Percentiles rank a stretch among this genome's conserved stretches.
Conservation (phyloP, 2,329 filamentous ascomycete genomes). For the Neofusicoccum umdonicola region DNA sequence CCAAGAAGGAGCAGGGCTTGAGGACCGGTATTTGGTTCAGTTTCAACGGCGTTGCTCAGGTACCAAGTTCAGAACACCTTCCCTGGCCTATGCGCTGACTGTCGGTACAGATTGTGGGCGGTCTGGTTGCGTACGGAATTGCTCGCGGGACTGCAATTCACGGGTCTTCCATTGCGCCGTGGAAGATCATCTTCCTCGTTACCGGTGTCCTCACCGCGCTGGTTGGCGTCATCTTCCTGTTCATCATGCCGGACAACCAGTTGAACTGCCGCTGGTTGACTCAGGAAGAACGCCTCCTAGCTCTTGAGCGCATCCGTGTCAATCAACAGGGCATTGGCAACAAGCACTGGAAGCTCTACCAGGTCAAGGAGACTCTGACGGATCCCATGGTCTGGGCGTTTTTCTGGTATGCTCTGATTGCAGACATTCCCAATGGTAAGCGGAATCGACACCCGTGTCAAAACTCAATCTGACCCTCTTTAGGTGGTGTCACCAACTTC, state of each 20-base stretch:
- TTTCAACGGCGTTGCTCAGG: conserved; percentile 61
- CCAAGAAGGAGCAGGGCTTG: conserved; percentile 64
- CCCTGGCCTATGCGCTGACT: background rate
- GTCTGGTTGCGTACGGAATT: conserved; percentile 63
- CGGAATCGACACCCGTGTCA: background rate
- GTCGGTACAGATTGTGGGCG: conserved; percentile 55
- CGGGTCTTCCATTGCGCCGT: conserved; percentile 59
- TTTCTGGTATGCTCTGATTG: conserved; percentile 56
- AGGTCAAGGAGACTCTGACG: conserved; percentile 55
- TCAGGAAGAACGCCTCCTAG: conserved; percentile 64
- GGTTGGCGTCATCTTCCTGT: conserved; percentile 45
- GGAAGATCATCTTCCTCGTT: conserved; percentile 59
- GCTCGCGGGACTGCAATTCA: conserved; percentile 54
- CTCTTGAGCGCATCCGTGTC: conserved; percentile 64
- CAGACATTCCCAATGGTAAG: conserved; percentile 57
- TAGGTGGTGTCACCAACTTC: conserved; percentile 58
- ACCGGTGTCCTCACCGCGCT: conserved; percentile 44
- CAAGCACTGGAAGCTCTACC: conserved; percentile 62
- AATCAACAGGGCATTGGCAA: conserved; percentile 72
- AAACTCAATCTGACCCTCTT: background rate
- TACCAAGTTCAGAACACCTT: background rate
- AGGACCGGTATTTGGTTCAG: conserved; percentile 67
- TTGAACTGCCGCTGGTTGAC: conserved; percentile 62
- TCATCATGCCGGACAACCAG: conserved; percentile 57
- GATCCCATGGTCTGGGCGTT: conserved; percentile 60